Evolutionary conservation across 768 basidiomycete genomes (phyloP).

Genomic region (Tylopilus intermedius): DNA sequence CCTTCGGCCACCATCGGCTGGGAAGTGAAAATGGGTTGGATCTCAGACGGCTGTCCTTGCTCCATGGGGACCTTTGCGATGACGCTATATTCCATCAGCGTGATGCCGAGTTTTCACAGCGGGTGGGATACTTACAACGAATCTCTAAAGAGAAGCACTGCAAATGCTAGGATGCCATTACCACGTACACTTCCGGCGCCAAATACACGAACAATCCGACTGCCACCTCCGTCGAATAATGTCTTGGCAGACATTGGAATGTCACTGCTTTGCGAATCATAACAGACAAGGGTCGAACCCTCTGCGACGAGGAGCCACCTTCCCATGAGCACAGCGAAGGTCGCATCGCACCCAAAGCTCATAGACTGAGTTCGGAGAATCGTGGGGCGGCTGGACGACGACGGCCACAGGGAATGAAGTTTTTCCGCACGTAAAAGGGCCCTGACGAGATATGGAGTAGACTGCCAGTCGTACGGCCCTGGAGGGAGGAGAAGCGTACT

Average conservation of each 20-base stretch:
- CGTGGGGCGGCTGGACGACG: not conserved
- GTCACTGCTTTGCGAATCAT: conserved; percentile 2
- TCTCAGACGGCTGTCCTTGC: not conserved
- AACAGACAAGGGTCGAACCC: conserved; percentile 6
- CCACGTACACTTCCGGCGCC: not conserved
- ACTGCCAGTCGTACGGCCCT: conserved; percentile 13
- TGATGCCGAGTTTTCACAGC: not conserved
- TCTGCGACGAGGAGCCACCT: conserved; percentile 11
- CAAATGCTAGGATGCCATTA: conserved; percentile 4
- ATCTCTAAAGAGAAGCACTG: conserved; percentile 4
- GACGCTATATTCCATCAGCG: not conserved
- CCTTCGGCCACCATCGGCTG: not conserved
- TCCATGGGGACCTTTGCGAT: conserved; percentile 4
- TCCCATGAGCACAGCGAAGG: conserved; percentile 4
- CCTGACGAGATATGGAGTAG: conserved; percentile 3
- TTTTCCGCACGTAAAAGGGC: conserved; percentile 5
- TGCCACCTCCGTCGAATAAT: not conserved
- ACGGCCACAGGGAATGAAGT: conserved; percentile 5
- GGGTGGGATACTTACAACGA: not conserved
- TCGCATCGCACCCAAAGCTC: not conserved
- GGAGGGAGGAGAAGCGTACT: not conserved
- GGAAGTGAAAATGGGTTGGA: not conserved
- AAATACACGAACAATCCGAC: conserved; percentile 1
- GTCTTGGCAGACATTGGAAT: not conserved
- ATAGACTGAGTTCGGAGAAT: not conserved